Conservation (phyloP, 1,284 basidiomycete genomes). For the Microbotryum lychnidis-dioicae region DNA sequence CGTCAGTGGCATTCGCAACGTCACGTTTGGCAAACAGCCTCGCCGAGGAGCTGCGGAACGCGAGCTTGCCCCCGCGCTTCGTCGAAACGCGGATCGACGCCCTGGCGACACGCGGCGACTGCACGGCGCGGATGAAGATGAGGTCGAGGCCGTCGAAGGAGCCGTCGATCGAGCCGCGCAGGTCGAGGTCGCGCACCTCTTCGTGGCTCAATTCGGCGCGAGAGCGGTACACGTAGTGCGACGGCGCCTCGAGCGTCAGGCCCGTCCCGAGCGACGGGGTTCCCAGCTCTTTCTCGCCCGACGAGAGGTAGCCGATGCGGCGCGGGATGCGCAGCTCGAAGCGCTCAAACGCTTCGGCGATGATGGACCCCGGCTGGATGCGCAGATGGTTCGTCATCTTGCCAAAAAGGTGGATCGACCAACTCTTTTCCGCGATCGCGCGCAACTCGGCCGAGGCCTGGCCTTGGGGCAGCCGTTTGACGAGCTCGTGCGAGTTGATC, state of each 20-base stretch:
- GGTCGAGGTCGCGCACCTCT: slow-evolving; percentile 7
- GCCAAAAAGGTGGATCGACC: slow-evolving; percentile 26
- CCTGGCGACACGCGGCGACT: neutral
- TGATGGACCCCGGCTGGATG: slow-evolving; percentile 19
- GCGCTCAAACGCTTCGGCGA: slow-evolving; percentile 16
- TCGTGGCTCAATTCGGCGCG: neutral
- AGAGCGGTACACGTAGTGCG: slow-evolving; percentile 10
- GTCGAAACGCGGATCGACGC: slow-evolving; percentile 9
- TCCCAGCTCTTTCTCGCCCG: slow-evolving; percentile 8
- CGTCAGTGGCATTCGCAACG: neutral
- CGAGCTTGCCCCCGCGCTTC: slow-evolving; percentile 1
- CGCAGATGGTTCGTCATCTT: slow-evolving; percentile 28
- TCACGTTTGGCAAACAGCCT: neutral
- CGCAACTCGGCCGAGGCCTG: slow-evolving; percentile 10
- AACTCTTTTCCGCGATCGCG: slow-evolving; percentile 7
- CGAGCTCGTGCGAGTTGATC: slow-evolving; percentile 24
- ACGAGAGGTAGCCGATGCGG: slow-evolving; percentile 9
- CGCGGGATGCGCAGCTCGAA: slow-evolving; percentile 20
- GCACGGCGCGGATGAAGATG: slow-evolving; percentile 8
- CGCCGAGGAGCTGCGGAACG: neutral
- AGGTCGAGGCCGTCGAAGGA: slow-evolving; percentile 26
- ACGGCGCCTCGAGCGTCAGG: slow-evolving; percentile 9
- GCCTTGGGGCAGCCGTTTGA: slow-evolving; percentile 6
- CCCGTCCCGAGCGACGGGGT: neutral
- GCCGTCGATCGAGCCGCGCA: slow-evolving; percentile 23